Percentiles rank a stretch among this genome's conserved stretches.
Conservation (phyloP, 2,329 filamentous ascomycete species). For the Aspergillus ruber region DNA sequence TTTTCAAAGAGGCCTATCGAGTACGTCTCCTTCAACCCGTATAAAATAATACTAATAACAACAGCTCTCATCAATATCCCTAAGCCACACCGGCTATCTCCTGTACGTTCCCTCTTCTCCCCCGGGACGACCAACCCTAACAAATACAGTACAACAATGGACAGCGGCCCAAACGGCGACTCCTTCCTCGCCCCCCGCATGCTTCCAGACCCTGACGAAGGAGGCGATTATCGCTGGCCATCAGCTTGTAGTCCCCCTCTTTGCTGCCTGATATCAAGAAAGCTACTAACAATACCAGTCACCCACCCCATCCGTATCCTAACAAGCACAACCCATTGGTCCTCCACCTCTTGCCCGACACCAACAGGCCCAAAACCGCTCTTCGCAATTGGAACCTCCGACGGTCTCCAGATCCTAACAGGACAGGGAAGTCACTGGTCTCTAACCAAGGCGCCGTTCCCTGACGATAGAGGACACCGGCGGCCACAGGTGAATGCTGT, state of each 20-base stretch:
- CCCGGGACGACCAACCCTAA: neutral
- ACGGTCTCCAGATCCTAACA: slow-evolving; percentile 29
- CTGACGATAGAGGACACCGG: slow-evolving; percentile 12
- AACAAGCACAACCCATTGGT: slow-evolving; percentile 28
- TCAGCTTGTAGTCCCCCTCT: too few species aligned
- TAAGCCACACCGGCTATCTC: slow-evolving; percentile 30
- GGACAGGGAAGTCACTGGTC: slow-evolving; percentile 23
- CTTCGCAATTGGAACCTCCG: slow-evolving; percentile 34
- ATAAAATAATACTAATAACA: neutral
- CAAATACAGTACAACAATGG: slow-evolving; percentile 30
- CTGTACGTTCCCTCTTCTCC: slow-evolving; percentile 17
- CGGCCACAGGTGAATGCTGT: slow-evolving; percentile 24
- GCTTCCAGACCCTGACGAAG: slow-evolving; percentile 26
- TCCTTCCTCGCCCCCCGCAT: slow-evolving; percentile 25
- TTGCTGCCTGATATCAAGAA: too few species aligned
- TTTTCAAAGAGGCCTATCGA: slow-evolving; percentile 27
- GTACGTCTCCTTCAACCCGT: slow-evolving; percentile 11
- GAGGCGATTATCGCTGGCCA: slow-evolving; percentile 27
- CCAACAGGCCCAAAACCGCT: slow-evolving; percentile 22
- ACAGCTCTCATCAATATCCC: slow-evolving; percentile 31
- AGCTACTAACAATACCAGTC: slow-evolving; percentile 20
- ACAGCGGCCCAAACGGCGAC: slow-evolving; percentile 27
- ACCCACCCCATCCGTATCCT: slow-evolving; percentile 23
- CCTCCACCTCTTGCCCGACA: slow-evolving; percentile 28
- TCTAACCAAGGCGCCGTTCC: slow-evolving; percentile 22